Evolutionary conservation across 106 monocot species (phyloP).

Genomic region (Dendrobium nobile): DNA sequence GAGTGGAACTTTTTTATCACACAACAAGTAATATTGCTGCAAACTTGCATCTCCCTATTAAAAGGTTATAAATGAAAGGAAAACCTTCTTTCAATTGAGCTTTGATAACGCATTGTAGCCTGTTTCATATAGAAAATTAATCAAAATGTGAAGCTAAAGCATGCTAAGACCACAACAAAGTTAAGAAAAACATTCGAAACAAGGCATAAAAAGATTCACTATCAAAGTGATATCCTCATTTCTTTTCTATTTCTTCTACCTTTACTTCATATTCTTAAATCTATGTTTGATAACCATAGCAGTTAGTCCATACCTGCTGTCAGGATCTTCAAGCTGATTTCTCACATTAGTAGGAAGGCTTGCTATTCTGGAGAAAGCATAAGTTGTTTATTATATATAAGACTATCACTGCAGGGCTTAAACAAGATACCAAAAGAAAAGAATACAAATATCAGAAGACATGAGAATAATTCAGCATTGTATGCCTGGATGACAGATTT

Average conservation of each 20-base stretch:
- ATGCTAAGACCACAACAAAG: not conserved
- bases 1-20: no score
- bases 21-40: no score
- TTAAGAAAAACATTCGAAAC: not conserved
- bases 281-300: not conserved
- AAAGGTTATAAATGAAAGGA: no score
- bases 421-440: not conserved
- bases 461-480: not conserved
- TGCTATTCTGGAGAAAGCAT: constrained; percentile 28
- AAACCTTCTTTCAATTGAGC: no score
- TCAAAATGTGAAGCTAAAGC: not conserved
- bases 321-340: constrained; percentile 69
- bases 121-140: not conserved
- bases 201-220: not conserved
- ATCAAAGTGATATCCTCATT: not conserved
- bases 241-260: not conserved
- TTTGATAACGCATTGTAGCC: not conserved
- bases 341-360: constrained; percentile 68
- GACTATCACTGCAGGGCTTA: not conserved
- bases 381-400: constrained; percentile 7
- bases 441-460: not conserved
- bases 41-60: no score
- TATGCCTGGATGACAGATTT: constrained; percentile 63
- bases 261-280: not conserved
- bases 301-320: constrained; percentile 68